Base-by-base conservation (phyloP, 192 early-diverging fungal species). In the Linderina pennispora region DNA sequence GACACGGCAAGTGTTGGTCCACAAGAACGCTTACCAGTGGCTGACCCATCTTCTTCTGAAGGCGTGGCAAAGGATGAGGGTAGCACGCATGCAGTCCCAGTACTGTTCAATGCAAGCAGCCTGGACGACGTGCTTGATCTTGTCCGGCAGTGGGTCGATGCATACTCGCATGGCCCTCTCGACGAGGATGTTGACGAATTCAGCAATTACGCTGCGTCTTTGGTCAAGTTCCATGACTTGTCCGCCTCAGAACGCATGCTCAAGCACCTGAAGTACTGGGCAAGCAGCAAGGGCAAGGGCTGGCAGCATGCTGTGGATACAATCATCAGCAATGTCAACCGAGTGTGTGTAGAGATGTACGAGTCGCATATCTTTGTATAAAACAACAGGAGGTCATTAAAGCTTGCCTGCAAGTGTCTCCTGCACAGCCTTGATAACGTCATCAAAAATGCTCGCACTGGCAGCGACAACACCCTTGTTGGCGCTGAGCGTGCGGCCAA, bases 381-480 rank as follows among this genome's bases (percentile, higher is more conserved):
- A 39, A 43, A 34, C 9, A 5, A 6, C 5, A 43, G 4, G 1
- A 1, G n/a, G 18, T 1, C 9, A 15, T 40, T 55, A 45, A 31
- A 22, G 23, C 26, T 53, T 56, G 9, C 48, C 40, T 2, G 43
- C 51, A 19, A 70, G 55, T 1, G 55, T 55, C 4, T 28, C 51
- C 49, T 88, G 76, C 0, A 99, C 89, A 1, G 91, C 93, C 8
- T 65, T 58, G 56, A 97, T 65, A 3, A 97, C 86, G 38, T 77
- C 46, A 10, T 73, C 75, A 64, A 93, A 88, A 24, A 97, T 80
- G 34, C 62, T 69, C 37, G 85, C 80, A 23, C 81, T 82, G 7
- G 82, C 53, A 13, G 90, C 96, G 49, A 99, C 67, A 6, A 99
- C 84, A 9, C 97, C 97, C 59, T 80, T 86, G 77, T 99, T 97